Evolutionary conservation across 371 early-diverging fungal species (phyloP).

Genomic region (Apophysomyces elegans): DNA sequence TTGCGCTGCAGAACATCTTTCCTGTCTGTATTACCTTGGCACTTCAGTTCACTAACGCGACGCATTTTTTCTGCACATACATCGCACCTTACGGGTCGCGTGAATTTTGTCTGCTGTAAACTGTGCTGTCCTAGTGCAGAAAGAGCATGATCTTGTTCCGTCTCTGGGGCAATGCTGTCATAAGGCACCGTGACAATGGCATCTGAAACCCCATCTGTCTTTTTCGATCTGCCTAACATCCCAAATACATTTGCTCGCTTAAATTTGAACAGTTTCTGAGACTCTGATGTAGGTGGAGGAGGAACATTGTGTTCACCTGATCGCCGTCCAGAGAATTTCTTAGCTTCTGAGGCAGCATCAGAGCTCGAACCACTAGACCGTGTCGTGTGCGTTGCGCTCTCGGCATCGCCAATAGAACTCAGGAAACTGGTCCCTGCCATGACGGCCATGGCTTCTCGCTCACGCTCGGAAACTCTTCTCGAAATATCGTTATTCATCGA

Average conservation of each 20-base stretch:
- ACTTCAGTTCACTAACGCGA: constrained; percentile 79
- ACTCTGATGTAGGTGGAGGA: constrained; percentile 27
- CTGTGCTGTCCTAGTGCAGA: constrained; percentile 40
- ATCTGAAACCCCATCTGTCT: constrained; percentile 22
- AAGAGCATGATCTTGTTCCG: not conserved
- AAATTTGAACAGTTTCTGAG: constrained; percentile 50
- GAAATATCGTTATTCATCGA: constrained; percentile 60
- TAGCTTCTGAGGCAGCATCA: not conserved
- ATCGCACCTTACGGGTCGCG: constrained; percentile 81
- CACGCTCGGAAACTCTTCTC: constrained; percentile 46
- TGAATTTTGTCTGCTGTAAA: constrained; percentile 62
- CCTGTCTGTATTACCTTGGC: constrained; percentile 59
- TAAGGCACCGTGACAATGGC: constrained; percentile 35
- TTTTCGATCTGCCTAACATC: constrained; percentile 20
- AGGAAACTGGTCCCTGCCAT: constrained; percentile 42
- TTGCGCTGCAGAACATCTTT: not conserved
- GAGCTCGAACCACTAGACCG: constrained; percentile 3
- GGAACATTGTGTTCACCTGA: constrained; percentile 35
- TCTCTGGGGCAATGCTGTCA: constrained; percentile 18
- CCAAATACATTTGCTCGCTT: constrained; percentile 36
- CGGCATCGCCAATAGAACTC: not conserved
- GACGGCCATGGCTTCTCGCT: constrained; percentile 37
- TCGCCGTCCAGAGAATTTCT: constrained; percentile 14
- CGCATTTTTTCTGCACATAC: constrained; percentile 86
- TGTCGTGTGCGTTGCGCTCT: not conserved